Base-by-base conservation (phyloP, 352 stramenopile genomes). In the Pythium utonaiense region DNA sequence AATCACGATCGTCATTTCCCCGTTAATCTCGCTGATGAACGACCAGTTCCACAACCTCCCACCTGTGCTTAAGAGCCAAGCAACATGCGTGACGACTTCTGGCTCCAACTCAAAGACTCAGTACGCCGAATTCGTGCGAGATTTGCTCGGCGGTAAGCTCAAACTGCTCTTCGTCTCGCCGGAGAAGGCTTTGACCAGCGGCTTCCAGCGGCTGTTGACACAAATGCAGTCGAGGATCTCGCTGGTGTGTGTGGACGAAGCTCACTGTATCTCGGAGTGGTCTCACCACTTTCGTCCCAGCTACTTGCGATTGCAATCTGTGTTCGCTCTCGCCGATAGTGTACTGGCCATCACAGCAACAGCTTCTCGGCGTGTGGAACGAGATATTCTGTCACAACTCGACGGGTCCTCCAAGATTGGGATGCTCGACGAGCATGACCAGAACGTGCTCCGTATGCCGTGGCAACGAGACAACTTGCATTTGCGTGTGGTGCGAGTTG, bases 191-290 rank as follows among this genome's bases (percentile, higher is more conserved):
- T 68, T 96, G 24, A 89, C 83, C 16, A 75, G 78, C 3, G 84
- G 87, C 1, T 96, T 98, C 60, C 79, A 89, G 56, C 49, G 72
- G n/a, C 60, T 95, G 17, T 53, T 94, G 17, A 53, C 54, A 2
- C 62, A 79, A 38, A 74, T 83, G 5, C 66, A 68, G 3, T 58
- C 72, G 30, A 70, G 78, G 3, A 52, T 94, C 21, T 86, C 78
- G 22, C 80, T 98, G 16, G 84, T 98, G 1, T 97, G 88, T 48
- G 84, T 98, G 14, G 95, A 98, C 59, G 95, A 98, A 79, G 93
- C 92, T 5, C 95, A 98, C 66, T 98, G 95, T 64, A 77, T 98
- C 28, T 97, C 87, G 10, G 89, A 98, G 64, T 98, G 95, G 95
- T 96, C 85, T 3, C 91, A 98, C 59, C 93, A 98, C 74, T 98